Conservation (phyloP, 129 eudicot genomes). For the Arctium lappa region DNA sequence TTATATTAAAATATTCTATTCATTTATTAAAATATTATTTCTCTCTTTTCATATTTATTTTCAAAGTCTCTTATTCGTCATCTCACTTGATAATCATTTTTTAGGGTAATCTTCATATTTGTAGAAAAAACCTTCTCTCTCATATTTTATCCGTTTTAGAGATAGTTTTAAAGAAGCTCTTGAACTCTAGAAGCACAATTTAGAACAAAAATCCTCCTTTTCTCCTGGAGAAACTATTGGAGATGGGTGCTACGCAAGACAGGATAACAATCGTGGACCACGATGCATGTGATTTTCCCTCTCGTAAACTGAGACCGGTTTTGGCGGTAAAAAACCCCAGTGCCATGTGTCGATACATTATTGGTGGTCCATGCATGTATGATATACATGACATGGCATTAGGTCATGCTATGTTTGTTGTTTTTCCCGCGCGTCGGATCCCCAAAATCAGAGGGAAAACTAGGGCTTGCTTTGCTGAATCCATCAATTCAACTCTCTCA, state of each 20-base stretch:
- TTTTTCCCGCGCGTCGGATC: constrained; percentile 62
- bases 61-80: too few relatives aligned
- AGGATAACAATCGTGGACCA: constrained; percentile 21
- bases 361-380: constrained; percentile 21
- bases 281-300: constrained; percentile 13
- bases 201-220: too few relatives aligned
- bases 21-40: too few relatives aligned
- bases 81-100: too few relatives aligned
- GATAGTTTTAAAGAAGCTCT: too few relatives aligned
- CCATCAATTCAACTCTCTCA: background rate
- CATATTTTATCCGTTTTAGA: too few relatives aligned
- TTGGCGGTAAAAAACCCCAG: constrained; percentile 31
- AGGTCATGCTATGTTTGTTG: constrained; percentile 17
- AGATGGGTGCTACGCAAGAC: constrained; percentile 1
- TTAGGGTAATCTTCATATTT: too few relatives aligned
- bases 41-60: too few relatives aligned
- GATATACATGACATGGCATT: constrained; percentile 29
- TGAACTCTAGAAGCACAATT: too few relatives aligned
- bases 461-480: background rate
- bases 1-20: too few relatives aligned
- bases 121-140: too few relatives aligned
- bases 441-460: constrained; percentile 36
- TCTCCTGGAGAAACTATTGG: too few relatives aligned
- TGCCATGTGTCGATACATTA: constrained; percentile 1
- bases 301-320: constrained; percentile 25